Evolutionary conservation across 345 rosid species (phyloP).

Genomic region (Eucalyptus albens): DNA sequence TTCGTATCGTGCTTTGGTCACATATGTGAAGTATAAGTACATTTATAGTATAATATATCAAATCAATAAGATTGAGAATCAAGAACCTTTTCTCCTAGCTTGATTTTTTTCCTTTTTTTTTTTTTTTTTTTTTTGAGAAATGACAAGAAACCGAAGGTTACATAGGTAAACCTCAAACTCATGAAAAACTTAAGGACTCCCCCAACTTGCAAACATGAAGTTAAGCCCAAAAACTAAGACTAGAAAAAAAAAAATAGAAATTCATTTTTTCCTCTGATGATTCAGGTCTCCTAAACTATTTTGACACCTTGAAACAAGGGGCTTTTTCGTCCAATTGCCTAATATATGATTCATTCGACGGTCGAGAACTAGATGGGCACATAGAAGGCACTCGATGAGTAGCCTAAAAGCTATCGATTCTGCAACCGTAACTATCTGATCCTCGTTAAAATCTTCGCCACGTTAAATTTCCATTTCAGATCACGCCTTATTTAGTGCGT

Average conservation of each 20-base stretch:
- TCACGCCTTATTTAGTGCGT: neutral
- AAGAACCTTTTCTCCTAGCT: neutral
- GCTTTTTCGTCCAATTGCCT: neutral
- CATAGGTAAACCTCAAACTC: neutral
- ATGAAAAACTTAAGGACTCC: neutral
- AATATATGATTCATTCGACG: neutral
- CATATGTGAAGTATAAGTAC: neutral
- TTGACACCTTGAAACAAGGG: neutral
- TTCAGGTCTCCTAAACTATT: neutral
- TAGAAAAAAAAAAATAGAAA: neutral
- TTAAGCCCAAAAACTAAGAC: neutral
- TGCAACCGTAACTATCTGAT: neutral
- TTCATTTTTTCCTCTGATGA: neutral
- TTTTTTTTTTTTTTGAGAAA: no score
- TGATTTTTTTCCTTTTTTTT: accelerated
- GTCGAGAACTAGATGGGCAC: neutral
- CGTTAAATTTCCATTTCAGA: neutral
- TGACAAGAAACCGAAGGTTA: neutral
- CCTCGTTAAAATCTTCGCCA: neutral
- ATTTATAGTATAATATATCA: neutral
- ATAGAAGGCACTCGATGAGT: neutral
- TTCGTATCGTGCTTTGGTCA: neutral
- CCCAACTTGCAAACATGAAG: neutral
- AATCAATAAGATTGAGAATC: neutral
- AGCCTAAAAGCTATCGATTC: neutral